Conservation (phyloP, 768 basidiomycete genomes). For the Daedalea quercina region DNA sequence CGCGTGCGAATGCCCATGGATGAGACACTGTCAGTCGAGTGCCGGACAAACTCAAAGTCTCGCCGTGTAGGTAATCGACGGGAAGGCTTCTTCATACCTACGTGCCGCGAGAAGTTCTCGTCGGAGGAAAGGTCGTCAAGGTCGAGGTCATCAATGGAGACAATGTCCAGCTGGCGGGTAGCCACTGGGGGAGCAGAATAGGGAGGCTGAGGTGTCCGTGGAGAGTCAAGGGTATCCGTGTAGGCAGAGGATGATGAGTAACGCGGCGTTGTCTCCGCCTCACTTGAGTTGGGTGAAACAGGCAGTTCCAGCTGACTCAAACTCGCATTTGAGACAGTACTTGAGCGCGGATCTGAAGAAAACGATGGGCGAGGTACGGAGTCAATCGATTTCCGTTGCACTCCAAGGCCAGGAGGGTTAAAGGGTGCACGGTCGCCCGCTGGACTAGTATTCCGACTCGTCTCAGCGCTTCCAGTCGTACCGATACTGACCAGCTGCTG, state of each 20-base stretch:
- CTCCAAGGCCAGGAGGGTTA: not conserved
- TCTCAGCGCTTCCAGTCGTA: not conserved
- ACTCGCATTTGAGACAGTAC: not conserved
- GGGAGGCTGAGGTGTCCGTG: slow-evolving; percentile 3
- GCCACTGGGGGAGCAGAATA: not conserved
- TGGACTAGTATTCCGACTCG: not conserved
- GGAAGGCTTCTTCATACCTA: slow-evolving; percentile 45
- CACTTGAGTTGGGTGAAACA: not conserved
- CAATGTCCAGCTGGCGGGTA: slow-evolving; percentile 59
- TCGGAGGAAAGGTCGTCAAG: slow-evolving; percentile 74
- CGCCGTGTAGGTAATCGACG: slow-evolving; percentile 66
- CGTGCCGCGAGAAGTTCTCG: slow-evolving; percentile 28
- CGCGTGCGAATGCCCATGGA: slow-evolving; percentile 71
- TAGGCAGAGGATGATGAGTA: not conserved
- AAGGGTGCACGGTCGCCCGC: not conserved
- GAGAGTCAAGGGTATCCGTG: not conserved
- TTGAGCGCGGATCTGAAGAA: not conserved
- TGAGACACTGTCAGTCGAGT: slow-evolving; percentile 60
- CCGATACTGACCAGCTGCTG: not conserved
- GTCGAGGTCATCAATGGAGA: slow-evolving; percentile 74
- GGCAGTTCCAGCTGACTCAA: not conserved
- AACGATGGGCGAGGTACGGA: not conserved
- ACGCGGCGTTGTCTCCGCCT: not conserved
- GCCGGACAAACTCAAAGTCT: slow-evolving; percentile 74
- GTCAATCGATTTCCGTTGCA: not conserved